These are phyloP conservation scores for Clarireedia homoeocarpa DNA, from an alignment of 2,329 filamentous ascomycete species.

Conservation along the genomic window DNA sequence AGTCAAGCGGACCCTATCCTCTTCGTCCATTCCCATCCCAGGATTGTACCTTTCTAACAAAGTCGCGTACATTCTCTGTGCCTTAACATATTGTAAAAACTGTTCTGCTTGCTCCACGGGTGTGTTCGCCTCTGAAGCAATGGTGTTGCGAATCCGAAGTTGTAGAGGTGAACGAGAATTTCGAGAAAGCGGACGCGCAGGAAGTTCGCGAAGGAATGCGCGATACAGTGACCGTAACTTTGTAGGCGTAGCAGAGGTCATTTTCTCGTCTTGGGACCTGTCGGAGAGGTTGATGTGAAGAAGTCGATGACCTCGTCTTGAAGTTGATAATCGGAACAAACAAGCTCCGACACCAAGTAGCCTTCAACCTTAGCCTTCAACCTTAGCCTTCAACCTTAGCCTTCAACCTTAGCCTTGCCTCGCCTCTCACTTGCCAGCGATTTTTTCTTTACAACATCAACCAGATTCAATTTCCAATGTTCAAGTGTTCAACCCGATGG, in stretches of 20 bases:
- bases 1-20: constrained; percentile 76
- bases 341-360: background rate
- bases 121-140: constrained; percentile 36
- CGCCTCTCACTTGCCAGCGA: too few relatives aligned
- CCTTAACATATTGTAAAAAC: constrained; percentile 68
- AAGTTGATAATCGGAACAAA: background rate
- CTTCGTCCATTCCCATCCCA: constrained; percentile 76
- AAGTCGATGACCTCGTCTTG: background rate
- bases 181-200: constrained; percentile 49
- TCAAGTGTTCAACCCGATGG: constrained; percentile 9
- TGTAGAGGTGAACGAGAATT: constrained; percentile 60
- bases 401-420: background rate
- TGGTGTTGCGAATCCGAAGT: constrained; percentile 56
- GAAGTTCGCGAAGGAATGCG: constrained; percentile 80
- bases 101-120: constrained; percentile 57
- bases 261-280: constrained; percentile 9
- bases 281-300: background rate
- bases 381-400: background rate
- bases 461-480: background rate
- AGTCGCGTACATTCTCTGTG: constrained; percentile 77
- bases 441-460: background rate
- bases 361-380: background rate
- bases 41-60: constrained; percentile 90
- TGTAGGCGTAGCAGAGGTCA: constrained; percentile 32
- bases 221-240: constrained; percentile 75